Base-by-base conservation (phyloP, 2,329 filamentous ascomycete species). In the Trichoderma brevicompactum region DNA sequence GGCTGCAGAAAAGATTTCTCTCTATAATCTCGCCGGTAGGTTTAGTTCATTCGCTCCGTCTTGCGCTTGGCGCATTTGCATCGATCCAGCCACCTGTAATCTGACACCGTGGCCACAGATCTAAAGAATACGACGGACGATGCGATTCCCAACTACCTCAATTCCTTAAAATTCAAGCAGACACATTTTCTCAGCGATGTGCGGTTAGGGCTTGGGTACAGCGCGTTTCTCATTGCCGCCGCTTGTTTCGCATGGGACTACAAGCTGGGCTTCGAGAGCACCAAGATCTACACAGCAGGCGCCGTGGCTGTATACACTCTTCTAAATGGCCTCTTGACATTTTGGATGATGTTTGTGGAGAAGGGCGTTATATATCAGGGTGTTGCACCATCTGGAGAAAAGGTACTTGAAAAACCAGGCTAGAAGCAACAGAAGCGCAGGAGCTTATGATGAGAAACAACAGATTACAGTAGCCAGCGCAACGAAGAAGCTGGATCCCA, bases 51-150 rank as follows among this genome's bases (percentile, higher is more conserved):
- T 5, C 5, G 23, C 23, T 28, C 5, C 23, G 5, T 28, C n/a
- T 7, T 48, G 5, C 13, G 15, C 40, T 4, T 32, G 15, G 23
- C 6, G 15, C 17, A n/a, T 38, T 23, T 23, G 3, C 28, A 38
- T 23, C 43, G 2, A 23, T 6, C 32, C 9, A 36, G 44, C 7
- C 48, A 2, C 43, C 13, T 34, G 12, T 43, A 43, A 43, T 17
- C 59, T 67, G 43, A 67, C 52, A 43, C 53, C 48, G 62, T 67
- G 65, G 48, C 65, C 62, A 34, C 75, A 96, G 95, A 98, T 77
- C 89, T 99, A 69, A 98, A 98, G 80, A 96, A 95, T 81, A 96
- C 94, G 44, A 92, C 92, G 70, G 95, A 99, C 81, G 95, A 99
- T 80, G 92, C 94, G 65, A 89, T 99, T 67, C 88, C 91, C 66